phyloP scores from a whole-genome alignment of 176 grass and related monocot species.

The Paspalum vaginatum region DNA sequence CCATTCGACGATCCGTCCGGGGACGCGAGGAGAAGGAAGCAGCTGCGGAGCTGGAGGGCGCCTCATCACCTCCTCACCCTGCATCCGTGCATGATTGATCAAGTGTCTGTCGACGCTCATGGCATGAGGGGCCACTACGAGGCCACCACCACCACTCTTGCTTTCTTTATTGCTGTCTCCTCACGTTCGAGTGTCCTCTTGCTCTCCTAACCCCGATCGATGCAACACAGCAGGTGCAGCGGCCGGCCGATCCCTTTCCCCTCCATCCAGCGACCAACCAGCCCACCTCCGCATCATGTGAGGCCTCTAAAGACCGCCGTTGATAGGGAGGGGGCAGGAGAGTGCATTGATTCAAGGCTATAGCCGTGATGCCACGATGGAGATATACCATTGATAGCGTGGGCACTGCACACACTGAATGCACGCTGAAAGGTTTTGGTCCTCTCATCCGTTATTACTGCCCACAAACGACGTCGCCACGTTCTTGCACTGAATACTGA shows the following conservation, averaged over 20 bases:
- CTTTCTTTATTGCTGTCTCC: slow-evolving; percentile 45
- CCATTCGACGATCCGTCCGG: too few species aligned
- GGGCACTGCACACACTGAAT: slow-evolving; percentile 1
- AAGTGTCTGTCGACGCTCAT: not conserved
- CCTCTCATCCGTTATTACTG: not conserved
- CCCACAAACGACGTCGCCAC: not conserved
- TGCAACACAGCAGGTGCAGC: not conserved
- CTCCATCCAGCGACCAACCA: slow-evolving; percentile 14
- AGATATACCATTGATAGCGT: not conserved
- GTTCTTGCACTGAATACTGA: slow-evolving; percentile 16
- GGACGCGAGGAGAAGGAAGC: not conserved
- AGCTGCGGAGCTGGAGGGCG: too few species aligned
- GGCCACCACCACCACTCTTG: not conserved
- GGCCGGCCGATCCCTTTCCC: slow-evolving; percentile 16
- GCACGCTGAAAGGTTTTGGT: not conserved
- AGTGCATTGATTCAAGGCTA: not conserved
- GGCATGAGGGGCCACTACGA: slow-evolving; percentile 27
- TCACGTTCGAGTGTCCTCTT: slow-evolving; percentile 12
- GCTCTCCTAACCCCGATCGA: not conserved
- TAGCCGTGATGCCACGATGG: not conserved
- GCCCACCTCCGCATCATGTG: slow-evolving; percentile 40
- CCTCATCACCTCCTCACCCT: too few species aligned
- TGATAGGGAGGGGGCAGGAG: not conserved
- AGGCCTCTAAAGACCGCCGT: slow-evolving; percentile 4
- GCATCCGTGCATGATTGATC: slow-evolving; percentile 11